These are phyloP conservation scores for Puccinia hordei DNA, from an alignment of 1,284 basidiomycete genomes.

Conservation along the genomic window DNA sequence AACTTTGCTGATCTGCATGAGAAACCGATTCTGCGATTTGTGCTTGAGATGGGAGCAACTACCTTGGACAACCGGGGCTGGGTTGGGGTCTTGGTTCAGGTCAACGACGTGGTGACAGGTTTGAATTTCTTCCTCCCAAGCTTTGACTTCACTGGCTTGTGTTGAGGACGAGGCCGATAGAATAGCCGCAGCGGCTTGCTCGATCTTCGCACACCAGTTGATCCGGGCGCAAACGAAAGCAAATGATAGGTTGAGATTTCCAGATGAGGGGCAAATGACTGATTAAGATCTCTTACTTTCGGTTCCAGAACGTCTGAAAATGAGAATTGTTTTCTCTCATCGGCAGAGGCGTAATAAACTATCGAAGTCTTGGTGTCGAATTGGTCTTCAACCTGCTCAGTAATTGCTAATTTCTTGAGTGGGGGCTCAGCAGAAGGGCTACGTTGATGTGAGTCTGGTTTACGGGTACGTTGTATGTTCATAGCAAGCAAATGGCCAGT, in stretches of 20 bases:
- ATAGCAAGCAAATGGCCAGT: conserved; percentile 75
- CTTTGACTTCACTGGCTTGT: conserved; percentile 88
- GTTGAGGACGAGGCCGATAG: conserved; percentile 83
- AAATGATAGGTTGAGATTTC: background rate
- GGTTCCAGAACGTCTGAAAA: background rate
- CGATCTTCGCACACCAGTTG: conserved; percentile 53
- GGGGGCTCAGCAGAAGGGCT: conserved; percentile 75
- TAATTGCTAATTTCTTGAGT: conserved; percentile 84
- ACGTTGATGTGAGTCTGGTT: conserved; percentile 62
- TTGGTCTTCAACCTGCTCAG: conserved; percentile 80
- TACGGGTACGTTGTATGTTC: conserved; percentile 76
- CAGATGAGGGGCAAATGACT: background rate
- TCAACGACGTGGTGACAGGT: conserved; percentile 84
- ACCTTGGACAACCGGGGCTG: conserved; percentile 65
- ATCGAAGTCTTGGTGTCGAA: conserved; percentile 73
- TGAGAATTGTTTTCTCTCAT: conserved; percentile 60
- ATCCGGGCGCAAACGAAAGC: background rate
- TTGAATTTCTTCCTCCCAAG: conserved; percentile 93
- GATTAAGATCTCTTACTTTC: background rate
- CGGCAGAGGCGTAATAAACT: conserved; percentile 71
- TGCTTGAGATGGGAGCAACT: conserved; percentile 53
- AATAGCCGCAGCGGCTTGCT: conserved; percentile 69
- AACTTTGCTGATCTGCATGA: background rate
- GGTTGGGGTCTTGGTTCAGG: conserved; percentile 68
- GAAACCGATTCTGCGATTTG: conserved; percentile 47